Evolutionary conservation across 2,329 filamentous ascomycete genomes (phyloP), one percentile per base, ranked within the genome.

Genomic region (Alternaria gaisen): DNA sequence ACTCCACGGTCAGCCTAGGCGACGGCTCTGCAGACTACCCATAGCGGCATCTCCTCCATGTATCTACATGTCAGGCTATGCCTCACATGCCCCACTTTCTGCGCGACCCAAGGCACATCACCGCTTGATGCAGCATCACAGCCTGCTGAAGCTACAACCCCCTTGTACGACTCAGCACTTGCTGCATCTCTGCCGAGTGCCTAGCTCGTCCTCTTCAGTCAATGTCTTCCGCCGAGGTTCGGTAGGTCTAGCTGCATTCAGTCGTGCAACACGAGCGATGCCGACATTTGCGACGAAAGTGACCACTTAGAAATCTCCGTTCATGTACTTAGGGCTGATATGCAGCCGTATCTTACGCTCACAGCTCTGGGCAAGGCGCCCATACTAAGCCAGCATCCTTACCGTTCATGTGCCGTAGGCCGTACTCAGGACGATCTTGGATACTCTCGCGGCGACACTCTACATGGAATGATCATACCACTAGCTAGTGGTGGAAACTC

Each of bases 351-450:
- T 57, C 58, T 60, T 28, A 52, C n/a, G 26, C 58, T 46, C 53
- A 36, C 46, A 41, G 41, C 47, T 53, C 48, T 50, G 34, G 44
- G 61, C 53, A 56, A 41, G 53, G 34, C 53, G 56, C 41, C 46
- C 57, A 66, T 57, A 53, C 51, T 56, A 58, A 50, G 52, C 38
- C 57, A 47, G 40, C 40, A 30, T 50, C 54, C 47, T 56, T 63
- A 59, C 64, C 59, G 43, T 60, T 60, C 50, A 43, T 53, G 60
- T 60, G 63, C 63, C 54, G 63, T 59, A 56, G 34, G 48, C 55
- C 60, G 53, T 61, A 50, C 53, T 56, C 60, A 69, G 66, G 68
- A 64, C 65, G 68, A 62, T 64, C 60, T 59, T 57, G 38, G 54
- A 53, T 22, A 57, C 54, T 65, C 32, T 53, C 62, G 51, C 46